A percentile compares a stretch with the other conserved stretches of the same genome.
Evolutionary conservation across 208 protist species (phyloP).

Genomic region (Crithidia bombi): DNA sequence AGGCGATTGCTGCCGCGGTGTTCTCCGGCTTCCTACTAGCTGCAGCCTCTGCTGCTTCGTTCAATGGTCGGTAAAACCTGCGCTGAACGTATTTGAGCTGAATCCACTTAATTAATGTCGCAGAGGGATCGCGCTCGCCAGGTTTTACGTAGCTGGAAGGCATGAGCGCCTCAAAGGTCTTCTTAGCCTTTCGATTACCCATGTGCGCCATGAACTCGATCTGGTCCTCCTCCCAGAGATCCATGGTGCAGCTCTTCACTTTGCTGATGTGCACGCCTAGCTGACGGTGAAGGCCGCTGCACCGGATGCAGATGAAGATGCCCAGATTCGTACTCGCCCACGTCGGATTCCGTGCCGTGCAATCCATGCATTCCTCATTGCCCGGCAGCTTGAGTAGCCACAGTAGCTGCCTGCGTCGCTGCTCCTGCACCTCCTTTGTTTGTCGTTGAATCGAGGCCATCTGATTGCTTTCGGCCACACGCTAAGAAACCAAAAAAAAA

Average conservation of each 20-base stretch:
- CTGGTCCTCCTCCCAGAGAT: conserved; percentile 77
- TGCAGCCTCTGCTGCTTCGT: background rate
- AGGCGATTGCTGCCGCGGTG: background rate
- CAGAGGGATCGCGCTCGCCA: conserved; percentile 35
- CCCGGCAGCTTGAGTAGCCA: conserved; percentile 46
- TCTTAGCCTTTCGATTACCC: conserved; percentile 55
- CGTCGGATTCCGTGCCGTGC: conserved; percentile 60
- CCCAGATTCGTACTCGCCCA: conserved; percentile 85
- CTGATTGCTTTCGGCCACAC: background rate
- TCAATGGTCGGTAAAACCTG: conserved; percentile 39
- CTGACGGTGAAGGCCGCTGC: conserved; percentile 91
- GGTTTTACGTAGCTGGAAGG: conserved; percentile 53
- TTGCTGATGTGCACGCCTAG: conserved; percentile 91
- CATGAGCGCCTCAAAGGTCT: conserved; percentile 57
- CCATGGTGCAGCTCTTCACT: conserved; percentile 88
- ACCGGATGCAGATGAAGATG: conserved; percentile 91
- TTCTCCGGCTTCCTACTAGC: background rate
- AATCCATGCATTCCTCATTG: conserved; percentile 86
- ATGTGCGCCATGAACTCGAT: conserved; percentile 69
- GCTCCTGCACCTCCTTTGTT: conserved; percentile 49
- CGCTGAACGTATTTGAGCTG: conserved; percentile 73
- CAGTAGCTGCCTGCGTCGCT: conserved; percentile 34
- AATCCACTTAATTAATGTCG: conserved; percentile 66
- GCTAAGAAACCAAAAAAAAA: background rate
- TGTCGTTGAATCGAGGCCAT: conserved; percentile 52